These are phyloP conservation scores for Pascua guehoae DNA, from an alignment of 1,284 basidiomycete genomes.

Conservation along the genomic window DNA sequence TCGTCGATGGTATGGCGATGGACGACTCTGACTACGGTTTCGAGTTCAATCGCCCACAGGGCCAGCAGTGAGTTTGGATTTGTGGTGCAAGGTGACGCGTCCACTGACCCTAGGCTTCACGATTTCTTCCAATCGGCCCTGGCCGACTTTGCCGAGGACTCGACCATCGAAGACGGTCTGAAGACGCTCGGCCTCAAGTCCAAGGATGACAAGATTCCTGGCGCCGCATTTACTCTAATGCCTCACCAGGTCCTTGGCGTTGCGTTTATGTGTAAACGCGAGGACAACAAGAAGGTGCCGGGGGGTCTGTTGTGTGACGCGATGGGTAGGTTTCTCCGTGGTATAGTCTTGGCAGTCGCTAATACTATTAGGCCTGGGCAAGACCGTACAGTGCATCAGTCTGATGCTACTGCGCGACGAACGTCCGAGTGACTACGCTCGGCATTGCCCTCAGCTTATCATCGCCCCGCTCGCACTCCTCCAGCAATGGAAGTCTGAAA, in stretches of 20 bases:
- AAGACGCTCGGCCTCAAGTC: conserved; percentile 24
- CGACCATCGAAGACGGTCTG: conserved; percentile 30
- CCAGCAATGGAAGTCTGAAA: conserved; percentile 49
- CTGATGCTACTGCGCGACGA: conserved; percentile 39
- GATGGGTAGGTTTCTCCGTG: conserved; percentile 22
- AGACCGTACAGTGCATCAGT: conserved; percentile 51
- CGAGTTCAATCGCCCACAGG: conserved; percentile 9
- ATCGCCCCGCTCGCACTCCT: conserved; percentile 50
- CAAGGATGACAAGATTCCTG: conserved; percentile 24
- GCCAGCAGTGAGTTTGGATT: conserved; percentile 19
- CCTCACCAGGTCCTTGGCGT: conserved; percentile 48
- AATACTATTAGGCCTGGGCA: conserved; percentile 38
- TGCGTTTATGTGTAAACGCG: conserved; percentile 46
- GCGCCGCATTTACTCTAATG: conserved; percentile 37
- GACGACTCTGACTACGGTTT: conserved; percentile 3
- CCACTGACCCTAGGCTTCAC: conserved; percentile 21
- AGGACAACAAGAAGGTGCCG: conserved; percentile 28
- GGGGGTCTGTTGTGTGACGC: conserved; percentile 47
- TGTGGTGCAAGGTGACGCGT: no score
- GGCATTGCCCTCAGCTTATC: conserved; percentile 44
- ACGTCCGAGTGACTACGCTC: conserved; percentile 33
- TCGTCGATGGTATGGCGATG: no score
- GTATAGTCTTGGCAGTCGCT: neutral
- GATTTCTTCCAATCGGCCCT: conserved; percentile 36
- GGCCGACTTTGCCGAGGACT: conserved; percentile 35